Evolutionary conservation across 441 rosid species (phyloP).

Genomic region (Pelargonium australe): DNA sequence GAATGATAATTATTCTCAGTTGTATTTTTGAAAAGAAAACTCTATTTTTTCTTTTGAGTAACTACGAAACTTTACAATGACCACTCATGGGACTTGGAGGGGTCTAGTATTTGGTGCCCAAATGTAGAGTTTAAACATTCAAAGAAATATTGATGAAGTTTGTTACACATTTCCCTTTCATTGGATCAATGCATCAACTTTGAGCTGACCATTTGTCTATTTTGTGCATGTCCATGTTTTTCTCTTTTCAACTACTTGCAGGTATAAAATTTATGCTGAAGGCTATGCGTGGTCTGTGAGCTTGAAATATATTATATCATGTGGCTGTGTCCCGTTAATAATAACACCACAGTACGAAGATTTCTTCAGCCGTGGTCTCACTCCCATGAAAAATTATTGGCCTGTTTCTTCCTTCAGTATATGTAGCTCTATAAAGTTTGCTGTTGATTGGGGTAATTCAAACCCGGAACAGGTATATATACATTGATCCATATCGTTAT

Average conservation of each 20-base stretch:
- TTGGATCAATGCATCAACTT: background rate
- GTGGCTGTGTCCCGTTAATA: conserved; percentile 69
- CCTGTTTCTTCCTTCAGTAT: conserved; percentile 56
- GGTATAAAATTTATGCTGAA: conserved; percentile 92
- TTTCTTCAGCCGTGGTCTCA: conserved; percentile 77
- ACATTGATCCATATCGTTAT: conserved; percentile 9
- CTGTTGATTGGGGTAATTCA: conserved; percentile 82
- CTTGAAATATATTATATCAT: conserved; percentile 76
- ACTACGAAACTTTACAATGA: no score
- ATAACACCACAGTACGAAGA: conserved; percentile 77
- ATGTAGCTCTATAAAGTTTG: conserved; percentile 60
- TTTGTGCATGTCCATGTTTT: background rate
- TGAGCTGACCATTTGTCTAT: no score
- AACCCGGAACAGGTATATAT: conserved; percentile 55
- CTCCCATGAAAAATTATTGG: conserved; percentile 67
- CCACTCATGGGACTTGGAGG: no score
- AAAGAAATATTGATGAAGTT: background rate
- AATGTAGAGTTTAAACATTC: background rate
- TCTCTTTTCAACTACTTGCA: conserved; percentile 18
- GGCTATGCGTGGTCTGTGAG: conserved; percentile 97
- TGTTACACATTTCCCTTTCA: background rate
- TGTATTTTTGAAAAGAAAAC: no score
- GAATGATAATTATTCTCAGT: no score
- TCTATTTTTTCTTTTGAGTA: no score
- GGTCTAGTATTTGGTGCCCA: no score